phyloP scores from a whole-genome alignment of 208 protist species.

The Angomonas ambiguus region DNA sequence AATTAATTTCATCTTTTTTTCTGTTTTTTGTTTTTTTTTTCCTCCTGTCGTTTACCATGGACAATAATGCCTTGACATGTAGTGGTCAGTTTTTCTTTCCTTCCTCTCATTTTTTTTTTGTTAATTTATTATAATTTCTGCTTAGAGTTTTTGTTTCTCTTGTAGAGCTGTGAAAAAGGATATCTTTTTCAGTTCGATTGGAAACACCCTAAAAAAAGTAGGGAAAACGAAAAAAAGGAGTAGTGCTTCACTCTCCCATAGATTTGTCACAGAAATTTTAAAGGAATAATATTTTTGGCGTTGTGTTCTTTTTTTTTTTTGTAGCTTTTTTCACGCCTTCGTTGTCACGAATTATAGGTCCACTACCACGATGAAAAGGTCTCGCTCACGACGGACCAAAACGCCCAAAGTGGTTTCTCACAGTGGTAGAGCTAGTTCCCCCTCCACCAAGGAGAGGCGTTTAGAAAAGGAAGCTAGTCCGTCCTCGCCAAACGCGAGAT shows the following conservation, averaged over 20 bases:
- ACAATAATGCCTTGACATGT: neutral
- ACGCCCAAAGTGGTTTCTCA: neutral
- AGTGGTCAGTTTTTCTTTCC: neutral
- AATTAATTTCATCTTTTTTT: constrained; percentile 6
- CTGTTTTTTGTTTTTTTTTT: neutral
- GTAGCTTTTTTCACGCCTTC: too few species aligned
- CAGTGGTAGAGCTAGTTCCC: neutral
- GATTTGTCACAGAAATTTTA: too few species aligned
- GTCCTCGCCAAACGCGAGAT: neutral
- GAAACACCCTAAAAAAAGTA: too few species aligned
- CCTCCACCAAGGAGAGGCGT: neutral
- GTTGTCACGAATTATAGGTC: too few species aligned
- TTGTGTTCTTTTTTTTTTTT: too few species aligned
- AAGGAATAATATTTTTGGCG: too few species aligned
- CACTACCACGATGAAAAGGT: neutral
- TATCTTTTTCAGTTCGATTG: too few species aligned
- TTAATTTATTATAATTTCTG: neutral
- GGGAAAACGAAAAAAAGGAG: too few species aligned
- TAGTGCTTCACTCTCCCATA: too few species aligned
- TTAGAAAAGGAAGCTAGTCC: neutral
- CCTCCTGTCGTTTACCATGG: constrained; percentile 6
- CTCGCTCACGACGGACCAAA: neutral
- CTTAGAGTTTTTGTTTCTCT: neutral
- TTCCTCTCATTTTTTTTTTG: constrained; percentile 7
- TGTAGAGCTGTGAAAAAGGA: too few species aligned